A percentile compares a stretch with the other conserved stretches of the same genome.
These are phyloP conservation scores for Emmonsiellopsis sp. DNA, from an alignment of 2,329 filamentous ascomycete species.

Conservation along the genomic window DNA sequence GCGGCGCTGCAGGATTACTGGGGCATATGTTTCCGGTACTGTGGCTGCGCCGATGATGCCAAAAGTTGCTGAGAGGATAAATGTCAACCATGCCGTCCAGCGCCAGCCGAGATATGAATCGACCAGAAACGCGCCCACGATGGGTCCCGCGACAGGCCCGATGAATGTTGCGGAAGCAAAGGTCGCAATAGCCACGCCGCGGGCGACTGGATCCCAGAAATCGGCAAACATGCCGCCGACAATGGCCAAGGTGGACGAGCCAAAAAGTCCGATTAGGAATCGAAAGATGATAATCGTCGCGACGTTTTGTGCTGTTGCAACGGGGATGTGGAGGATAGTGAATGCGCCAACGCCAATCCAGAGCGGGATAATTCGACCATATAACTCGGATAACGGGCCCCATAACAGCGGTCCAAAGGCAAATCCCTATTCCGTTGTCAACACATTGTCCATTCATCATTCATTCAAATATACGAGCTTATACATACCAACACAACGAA, in stretches of 20 bases:
- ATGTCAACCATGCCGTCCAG: constrained; percentile 49
- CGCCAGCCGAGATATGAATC: constrained; percentile 45
- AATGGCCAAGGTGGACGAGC: constrained; percentile 42
- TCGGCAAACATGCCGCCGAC: constrained; percentile 43
- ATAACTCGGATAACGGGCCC: constrained; percentile 40
- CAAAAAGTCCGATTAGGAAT: constrained; percentile 47
- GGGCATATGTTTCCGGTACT: constrained; percentile 45
- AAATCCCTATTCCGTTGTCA: constrained; percentile 20
- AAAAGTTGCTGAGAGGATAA: constrained; percentile 40
- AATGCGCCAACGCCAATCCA: constrained; percentile 42
- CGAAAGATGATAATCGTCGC: constrained; percentile 47
- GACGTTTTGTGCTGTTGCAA: constrained; percentile 46
- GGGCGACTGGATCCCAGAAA: constrained; percentile 40
- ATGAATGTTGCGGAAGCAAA: constrained; percentile 41
- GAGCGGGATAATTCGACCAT: constrained; percentile 42
- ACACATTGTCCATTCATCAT: constrained; percentile 13
- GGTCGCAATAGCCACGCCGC: constrained; percentile 37
- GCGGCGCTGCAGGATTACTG: constrained; percentile 40
- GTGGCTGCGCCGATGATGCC: constrained; percentile 35
- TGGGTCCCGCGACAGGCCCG: constrained; percentile 41
- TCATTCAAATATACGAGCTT: constrained; percentile 5
- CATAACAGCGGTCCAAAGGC: constrained; percentile 33
- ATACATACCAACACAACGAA: constrained; percentile 35
- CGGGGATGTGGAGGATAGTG: constrained; percentile 47
- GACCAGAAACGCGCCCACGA: constrained; percentile 43